These are phyloP conservation scores for Nothophoma quercina DNA, from an alignment of 2,329 filamentous ascomycete genomes.

Conservation along the genomic window DNA sequence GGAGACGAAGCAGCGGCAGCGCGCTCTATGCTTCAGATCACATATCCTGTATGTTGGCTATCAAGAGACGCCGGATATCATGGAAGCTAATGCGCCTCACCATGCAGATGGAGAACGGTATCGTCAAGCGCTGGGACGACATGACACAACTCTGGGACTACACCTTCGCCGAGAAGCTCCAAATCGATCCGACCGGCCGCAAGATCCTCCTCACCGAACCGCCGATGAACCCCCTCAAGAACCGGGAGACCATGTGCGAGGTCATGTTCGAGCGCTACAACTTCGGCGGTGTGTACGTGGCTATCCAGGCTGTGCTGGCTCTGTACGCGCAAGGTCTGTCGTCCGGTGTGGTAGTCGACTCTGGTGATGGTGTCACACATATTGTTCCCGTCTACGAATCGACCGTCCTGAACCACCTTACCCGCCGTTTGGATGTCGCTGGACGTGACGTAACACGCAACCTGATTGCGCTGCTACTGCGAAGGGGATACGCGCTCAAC, in stretches of 20 bases:
- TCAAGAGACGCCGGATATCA: constrained; percentile 19
- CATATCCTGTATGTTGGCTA: constrained; percentile 75
- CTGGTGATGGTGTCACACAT: constrained; percentile 96
- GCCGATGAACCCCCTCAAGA: constrained; percentile 96
- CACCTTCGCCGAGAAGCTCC: constrained; percentile 97
- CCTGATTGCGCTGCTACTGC: constrained; percentile 90
- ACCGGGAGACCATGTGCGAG: constrained; percentile 97
- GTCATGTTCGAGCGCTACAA: constrained; percentile 99
- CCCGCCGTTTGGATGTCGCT: constrained; percentile 90
- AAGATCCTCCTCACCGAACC: constrained; percentile 98
- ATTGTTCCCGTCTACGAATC: constrained; percentile 99
- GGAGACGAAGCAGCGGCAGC: constrained; percentile 97
- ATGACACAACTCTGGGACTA: constrained; percentile 99
- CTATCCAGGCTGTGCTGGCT: constrained; percentile 95
- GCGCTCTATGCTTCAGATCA: constrained; percentile 96
- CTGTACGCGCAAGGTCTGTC: constrained; percentile 90
- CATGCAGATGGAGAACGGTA: constrained; percentile 93
- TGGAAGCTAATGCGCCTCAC: constrained; percentile 39
- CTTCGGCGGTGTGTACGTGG: constrained; percentile 97
- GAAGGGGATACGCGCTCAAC: constrained; percentile 95
- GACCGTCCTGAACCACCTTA: constrained; percentile 96
- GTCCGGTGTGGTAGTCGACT: constrained; percentile 96
- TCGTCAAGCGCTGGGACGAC: constrained; percentile 99
- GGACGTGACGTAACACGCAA: constrained; percentile 98
- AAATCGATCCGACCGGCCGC: constrained; percentile 85